phyloP scores from a whole-genome alignment of 2,329 filamentous ascomycete genomes.

The Paramyrothecium sp. region DNA sequence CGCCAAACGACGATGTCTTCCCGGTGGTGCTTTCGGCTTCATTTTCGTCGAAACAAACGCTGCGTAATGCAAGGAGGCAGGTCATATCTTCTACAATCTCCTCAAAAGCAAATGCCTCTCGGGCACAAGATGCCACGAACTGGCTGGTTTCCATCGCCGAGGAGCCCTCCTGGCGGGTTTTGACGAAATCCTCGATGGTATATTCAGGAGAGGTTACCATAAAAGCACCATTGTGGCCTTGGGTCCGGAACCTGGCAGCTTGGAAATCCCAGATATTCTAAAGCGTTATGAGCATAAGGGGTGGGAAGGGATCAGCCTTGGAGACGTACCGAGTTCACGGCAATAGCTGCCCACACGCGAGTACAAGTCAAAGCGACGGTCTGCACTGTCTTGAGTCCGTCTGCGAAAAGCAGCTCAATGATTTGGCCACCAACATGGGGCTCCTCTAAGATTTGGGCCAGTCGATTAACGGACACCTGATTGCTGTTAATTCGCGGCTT shows the following conservation, averaged over 20 bases:
- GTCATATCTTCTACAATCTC: too few relatives aligned
- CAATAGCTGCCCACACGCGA: conserved; percentile 18
- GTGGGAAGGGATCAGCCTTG: not conserved
- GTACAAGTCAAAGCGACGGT: conserved; percentile 17
- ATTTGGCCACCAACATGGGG: conserved; percentile 15
- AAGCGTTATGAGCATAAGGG: not conserved
- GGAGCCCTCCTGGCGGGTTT: not conserved
- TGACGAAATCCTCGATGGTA: conserved; percentile 15
- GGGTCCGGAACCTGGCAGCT: conserved; percentile 9
- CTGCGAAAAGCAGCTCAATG: conserved; percentile 11
- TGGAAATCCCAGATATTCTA: conserved; percentile 26
- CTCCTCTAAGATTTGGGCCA: conserved; percentile 4
- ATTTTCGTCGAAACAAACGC: too few relatives aligned
- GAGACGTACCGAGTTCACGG: conserved; percentile 18
- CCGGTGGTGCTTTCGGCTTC: too few relatives aligned
- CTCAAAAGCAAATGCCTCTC: not conserved
- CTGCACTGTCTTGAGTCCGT: conserved; percentile 20
- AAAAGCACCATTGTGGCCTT: conserved; percentile 19
- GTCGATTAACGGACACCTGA: not conserved
- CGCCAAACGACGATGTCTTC: too few relatives aligned
- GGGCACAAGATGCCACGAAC: not conserved
- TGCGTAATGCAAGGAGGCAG: too few relatives aligned
- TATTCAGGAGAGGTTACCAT: conserved; percentile 22
- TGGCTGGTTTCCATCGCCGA: not conserved
- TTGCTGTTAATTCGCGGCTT: not conserved